Base-by-base conservation (phyloP, 768 basidiomycete species). In the Clitopilus passeckerianus region DNA sequence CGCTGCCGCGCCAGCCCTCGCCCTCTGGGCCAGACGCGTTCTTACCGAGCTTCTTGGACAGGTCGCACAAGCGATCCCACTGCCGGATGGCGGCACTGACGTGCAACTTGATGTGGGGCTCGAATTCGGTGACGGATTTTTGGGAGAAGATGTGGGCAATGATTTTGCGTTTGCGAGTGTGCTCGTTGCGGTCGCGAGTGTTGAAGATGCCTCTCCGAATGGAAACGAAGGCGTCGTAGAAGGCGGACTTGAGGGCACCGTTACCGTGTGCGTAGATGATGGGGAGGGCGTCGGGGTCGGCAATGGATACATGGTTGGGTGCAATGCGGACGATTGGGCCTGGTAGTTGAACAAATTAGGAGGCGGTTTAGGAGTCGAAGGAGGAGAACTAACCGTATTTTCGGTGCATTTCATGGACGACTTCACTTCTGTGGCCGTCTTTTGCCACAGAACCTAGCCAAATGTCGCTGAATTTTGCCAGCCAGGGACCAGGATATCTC, bases 91-190 rank as follows among this genome's bases (percentile, higher is more conserved):
- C 72, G 56, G 80, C 73, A 1, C 67, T 70, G 18, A 93, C 80
- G 64, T 90, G 85, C 0, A 75, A 66, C 4, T 82, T 76, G 57
- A 93, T 83, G 60, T 91, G 84, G 0, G 91, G 90, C 70, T 95
- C 92, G 61, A 96, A 95, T 64, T 92, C 90, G 60, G 91, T 69
- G 4, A 96, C 91, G 57, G 73, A 90, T 76, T 94, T 94, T 68
- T 90, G 88, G 0, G 87, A 87, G 73, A 91, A 91, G 65, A 92
- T 87, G 67, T 91, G 85, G 0, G 91, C 87, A 52, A 96, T 83
- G 61, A 97, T 91, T 75, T 96, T 96, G 75, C 93, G 86, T 74
- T 95, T 96, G 44, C 93, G 85, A 6, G 90, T 80, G 69, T 96
- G 93, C 59, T 93, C 90, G 6, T 72, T 68, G 33, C 91, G 84